Conservation (phyloP, 1,284 basidiomycete genomes). For the Austropuccinia psidii region DNA sequence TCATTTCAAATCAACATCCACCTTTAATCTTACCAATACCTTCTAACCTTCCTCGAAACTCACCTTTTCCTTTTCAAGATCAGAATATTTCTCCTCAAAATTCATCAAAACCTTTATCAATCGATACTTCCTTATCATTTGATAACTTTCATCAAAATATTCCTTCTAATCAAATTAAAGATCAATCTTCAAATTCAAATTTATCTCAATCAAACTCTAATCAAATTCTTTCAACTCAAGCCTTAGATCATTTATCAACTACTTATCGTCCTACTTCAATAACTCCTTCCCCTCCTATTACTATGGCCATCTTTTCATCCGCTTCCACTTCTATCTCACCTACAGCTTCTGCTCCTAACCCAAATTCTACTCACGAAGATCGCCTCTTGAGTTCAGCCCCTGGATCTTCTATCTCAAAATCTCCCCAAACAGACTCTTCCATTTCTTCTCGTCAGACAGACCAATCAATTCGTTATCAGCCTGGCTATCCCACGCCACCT, state of each 20-base stretch:
- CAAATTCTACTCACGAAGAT: not conserved
- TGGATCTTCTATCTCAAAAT: not conserved
- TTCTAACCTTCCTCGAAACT: constrained; percentile 1
- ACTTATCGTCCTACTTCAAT: not conserved
- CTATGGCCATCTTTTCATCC: constrained; percentile 3
- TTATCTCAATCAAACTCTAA: not conserved
- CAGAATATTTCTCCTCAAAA: not conserved
- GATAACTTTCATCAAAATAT: not conserved
- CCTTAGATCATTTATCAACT: not conserved
- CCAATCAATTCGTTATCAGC: not conserved
- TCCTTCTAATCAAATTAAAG: not conserved
- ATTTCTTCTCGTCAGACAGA: constrained; percentile 14
- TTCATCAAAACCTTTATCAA: not conserved
- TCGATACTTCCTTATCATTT: constrained; percentile 4
- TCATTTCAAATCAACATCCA: too few relatives aligned
- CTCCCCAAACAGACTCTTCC: constrained; percentile 12
- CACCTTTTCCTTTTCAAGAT: constrained; percentile 20
- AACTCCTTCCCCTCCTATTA: not conserved
- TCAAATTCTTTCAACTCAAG: not conserved
- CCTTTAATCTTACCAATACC: constrained; percentile 5
- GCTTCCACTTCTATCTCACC: not conserved
- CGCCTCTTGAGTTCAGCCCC: not conserved
- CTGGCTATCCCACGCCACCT: not conserved
- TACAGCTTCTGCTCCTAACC: not conserved
- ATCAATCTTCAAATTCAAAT: not conserved